phyloP scores from a whole-genome alignment of 2,329 filamentous ascomycete genomes.

The Aspergillus luchuensis region DNA sequence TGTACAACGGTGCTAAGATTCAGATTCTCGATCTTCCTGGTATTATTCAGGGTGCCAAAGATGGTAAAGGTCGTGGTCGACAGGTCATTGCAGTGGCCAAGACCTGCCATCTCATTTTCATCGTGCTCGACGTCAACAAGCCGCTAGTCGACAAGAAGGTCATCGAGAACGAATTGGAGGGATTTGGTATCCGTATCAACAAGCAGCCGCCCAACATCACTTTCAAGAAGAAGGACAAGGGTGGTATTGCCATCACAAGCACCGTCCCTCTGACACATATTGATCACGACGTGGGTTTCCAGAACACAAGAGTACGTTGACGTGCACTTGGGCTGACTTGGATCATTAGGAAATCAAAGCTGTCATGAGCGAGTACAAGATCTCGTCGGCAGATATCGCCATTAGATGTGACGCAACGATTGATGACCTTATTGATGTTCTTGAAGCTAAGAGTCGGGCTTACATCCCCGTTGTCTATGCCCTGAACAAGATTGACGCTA shows the following conservation, averaged over 20 bases:
- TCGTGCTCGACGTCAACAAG: constrained; percentile 97
- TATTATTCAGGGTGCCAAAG: constrained; percentile 98
- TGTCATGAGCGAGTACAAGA: constrained; percentile 95
- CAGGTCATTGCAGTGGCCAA: constrained; percentile 99
- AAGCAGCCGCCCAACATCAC: constrained; percentile 96
- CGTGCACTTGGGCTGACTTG: constrained; percentile 15
- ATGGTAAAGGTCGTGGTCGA: constrained; percentile 93
- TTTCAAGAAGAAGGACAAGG: constrained; percentile 99
- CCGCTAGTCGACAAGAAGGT: constrained; percentile 94
- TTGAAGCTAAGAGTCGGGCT: constrained; percentile 90
- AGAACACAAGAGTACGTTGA: background rate
- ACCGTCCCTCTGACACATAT: constrained; percentile 92
- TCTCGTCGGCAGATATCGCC: constrained; percentile 93
- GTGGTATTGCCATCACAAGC: constrained; percentile 92
- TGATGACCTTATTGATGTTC: constrained; percentile 92
- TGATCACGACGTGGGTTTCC: constrained; percentile 66
- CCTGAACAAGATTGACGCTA: constrained; percentile 98
- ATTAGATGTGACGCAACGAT: constrained; percentile 97
- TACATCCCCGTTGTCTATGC: constrained; percentile 99
- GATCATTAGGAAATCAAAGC: constrained; percentile 78
- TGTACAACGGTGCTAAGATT: constrained; percentile 95
- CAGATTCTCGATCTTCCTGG: constrained; percentile 98
- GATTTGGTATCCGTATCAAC: constrained; percentile 97
- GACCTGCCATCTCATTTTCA: constrained; percentile 98
- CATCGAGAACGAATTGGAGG: constrained; percentile 92